Percentiles rank a stretch among this genome's conserved stretches.
Conservation (phyloP, 2,329 filamentous ascomycete species). For the Diaporthe batatas region DNA sequence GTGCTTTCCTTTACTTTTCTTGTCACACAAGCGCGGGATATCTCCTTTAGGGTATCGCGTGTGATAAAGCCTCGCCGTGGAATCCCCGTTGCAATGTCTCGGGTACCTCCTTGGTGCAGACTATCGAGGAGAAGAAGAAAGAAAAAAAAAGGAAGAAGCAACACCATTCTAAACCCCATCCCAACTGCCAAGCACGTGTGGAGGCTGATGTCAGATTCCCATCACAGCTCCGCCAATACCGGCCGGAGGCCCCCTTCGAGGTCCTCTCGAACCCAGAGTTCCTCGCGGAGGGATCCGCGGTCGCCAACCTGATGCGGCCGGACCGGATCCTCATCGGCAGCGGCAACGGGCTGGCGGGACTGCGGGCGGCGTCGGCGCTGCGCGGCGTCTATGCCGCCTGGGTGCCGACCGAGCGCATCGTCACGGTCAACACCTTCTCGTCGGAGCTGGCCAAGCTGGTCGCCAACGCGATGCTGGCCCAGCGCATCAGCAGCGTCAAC, state of each 20-base stretch:
- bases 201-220: constrained; percentile 19
- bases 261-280: constrained; percentile 76
- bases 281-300: constrained; percentile 72
- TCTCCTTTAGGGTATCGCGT: not conserved
- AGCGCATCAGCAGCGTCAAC: constrained; percentile 75
- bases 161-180: not conserved
- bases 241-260: constrained; percentile 65
- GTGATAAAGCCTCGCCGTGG: not conserved
- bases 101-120: constrained; percentile 20
- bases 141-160: not conserved
- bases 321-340: constrained; percentile 74
- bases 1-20: not conserved
- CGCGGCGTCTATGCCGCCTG: constrained; percentile 68
- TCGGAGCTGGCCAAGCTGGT: constrained; percentile 74
- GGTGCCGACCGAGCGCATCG: constrained; percentile 66
- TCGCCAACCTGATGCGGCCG: constrained; percentile 68
- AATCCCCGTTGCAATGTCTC: constrained; percentile 37
- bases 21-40: not conserved
- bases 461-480: constrained; percentile 74
- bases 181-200: not conserved
- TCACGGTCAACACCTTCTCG: constrained; percentile 71
- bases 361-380: constrained; percentile 63
- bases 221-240: constrained; percentile 49
- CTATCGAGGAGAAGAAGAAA: not conserved
- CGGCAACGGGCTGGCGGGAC: constrained; percentile 59